Conservation (phyloP, 306 rosid genomes). For the Fagus crenata region DNA sequence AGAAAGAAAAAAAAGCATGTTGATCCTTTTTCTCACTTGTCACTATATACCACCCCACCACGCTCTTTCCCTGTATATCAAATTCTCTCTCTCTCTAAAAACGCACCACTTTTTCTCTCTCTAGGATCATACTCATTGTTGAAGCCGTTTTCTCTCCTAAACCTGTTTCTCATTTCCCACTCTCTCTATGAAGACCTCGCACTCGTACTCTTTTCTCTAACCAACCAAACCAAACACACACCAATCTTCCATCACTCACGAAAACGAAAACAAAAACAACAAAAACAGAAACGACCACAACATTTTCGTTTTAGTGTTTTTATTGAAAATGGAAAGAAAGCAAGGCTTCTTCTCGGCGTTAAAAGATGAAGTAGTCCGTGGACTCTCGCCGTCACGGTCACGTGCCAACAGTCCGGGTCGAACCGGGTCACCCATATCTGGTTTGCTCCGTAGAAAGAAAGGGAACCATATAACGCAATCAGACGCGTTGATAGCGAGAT, state of each 20-base stretch:
- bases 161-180: slow-evolving; percentile 5
- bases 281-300: too few relatives aligned
- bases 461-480: slow-evolving; percentile 8
- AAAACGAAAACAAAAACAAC: too few relatives aligned
- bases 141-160: slow-evolving; percentile 17
- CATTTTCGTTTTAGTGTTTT: neutral
- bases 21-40: too few relatives aligned
- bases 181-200: slow-evolving; percentile 18
- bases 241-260: neutral
- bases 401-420: slow-evolving; percentile 67
- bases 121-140: slow-evolving; percentile 36
- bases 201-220: neutral
- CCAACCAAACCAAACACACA: neutral
- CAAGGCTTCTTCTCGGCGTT: slow-evolving; percentile 88
- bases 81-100: neutral
- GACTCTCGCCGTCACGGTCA: slow-evolving; percentile 86
- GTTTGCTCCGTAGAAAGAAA: slow-evolving; percentile 62
- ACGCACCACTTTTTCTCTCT: slow-evolving; percentile 23
- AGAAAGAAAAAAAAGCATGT: too few relatives aligned
- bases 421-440: slow-evolving; percentile 65
- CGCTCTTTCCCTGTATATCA: neutral
- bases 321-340: slow-evolving; percentile 68
- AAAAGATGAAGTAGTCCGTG: slow-evolving; percentile 88
- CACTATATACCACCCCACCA: too few relatives aligned
- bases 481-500: slow-evolving; percentile 60